Evolutionary conservation across 805 yeast genomes (phyloP).

Genomic region (Candida andamanensis): DNA sequence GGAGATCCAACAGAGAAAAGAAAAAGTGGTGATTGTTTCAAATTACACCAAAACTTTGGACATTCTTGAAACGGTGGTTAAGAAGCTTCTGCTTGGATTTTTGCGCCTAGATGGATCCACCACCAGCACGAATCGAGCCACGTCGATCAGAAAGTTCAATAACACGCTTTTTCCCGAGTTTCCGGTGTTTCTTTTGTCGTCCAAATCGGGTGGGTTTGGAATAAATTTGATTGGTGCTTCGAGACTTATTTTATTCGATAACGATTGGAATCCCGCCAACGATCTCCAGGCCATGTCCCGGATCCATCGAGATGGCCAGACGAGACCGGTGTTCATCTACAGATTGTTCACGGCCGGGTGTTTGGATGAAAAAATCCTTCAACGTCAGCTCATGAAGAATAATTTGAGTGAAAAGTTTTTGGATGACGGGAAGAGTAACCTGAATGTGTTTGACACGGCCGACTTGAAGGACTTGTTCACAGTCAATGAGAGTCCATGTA

Average conservation of each 20-base stretch:
- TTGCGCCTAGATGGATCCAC: conserved; percentile 82
- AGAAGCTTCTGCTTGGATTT: conserved; percentile 44
- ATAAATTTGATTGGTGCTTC: conserved; percentile 88
- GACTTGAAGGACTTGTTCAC: conserved; percentile 77
- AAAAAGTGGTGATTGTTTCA: conserved; percentile 81
- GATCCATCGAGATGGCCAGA: conserved; percentile 92
- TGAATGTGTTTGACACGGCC: conserved; percentile 60
- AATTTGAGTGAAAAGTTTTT: conserved; percentile 70
- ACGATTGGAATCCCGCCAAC: conserved; percentile 95
- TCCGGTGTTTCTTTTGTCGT: conserved; percentile 72
- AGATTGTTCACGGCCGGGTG: conserved; percentile 83
- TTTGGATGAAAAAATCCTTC: conserved; percentile 90
- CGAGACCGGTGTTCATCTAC: conserved; percentile 69
- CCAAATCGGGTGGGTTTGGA: conserved; percentile 94
- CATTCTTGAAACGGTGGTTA: conserved; percentile 55
- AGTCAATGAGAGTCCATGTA: conserved; percentile 48
- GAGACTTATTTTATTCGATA: conserved; percentile 76
- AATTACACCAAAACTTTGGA: conserved; percentile 87
- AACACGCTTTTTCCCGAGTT: conserved; percentile 26
- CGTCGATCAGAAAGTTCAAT: conserved; percentile 67
- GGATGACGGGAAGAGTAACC: conserved; percentile 42
- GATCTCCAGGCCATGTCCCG: conserved; percentile 96
- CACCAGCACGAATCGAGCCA: conserved; percentile 58
- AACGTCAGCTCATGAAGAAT: conserved; percentile 80
- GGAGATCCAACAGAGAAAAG: conserved; percentile 47